Base-by-base conservation (phyloP, 192 early-diverging fungal genomes). In the Linnemannia exigua region DNA sequence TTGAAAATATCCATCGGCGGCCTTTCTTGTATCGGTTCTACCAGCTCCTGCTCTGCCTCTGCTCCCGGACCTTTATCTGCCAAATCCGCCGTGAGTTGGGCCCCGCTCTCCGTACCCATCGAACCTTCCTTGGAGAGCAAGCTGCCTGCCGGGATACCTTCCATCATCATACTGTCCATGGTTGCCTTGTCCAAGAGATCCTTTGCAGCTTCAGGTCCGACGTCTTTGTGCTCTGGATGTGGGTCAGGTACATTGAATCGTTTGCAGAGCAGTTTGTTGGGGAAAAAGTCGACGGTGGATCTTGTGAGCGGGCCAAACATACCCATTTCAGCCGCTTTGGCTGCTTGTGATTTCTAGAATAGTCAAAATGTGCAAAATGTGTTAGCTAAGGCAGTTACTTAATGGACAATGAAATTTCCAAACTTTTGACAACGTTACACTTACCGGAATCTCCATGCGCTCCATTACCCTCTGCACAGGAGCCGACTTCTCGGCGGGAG, bases 1-100 rank as follows among this genome's bases (percentile, higher is more conserved):
- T 96, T 96, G 75, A 97, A 97, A 2, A 97, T 92, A 87, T 97
- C 96, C 93, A 97, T 96, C 3, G 95, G 81, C 5, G 96, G 95
- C 67, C 95, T 87, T 63, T 92, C 91, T 63, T 83, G 80, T 33
- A 90, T 72, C 14, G 80, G 58, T 47, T 72, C 71, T 5, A 58
- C 70, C 20, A 68, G 54, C 58, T 77, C 73, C 20, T 70, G 58
- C 22, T 74, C 67, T 7, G 51, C 50, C n/a, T 80, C 82, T 28
- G 44, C 36, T 6, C 71, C 52, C 35, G 54, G 38, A 28, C 48
- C 31, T 7, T 41, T 38, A 4, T 47, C 51, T 17, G 35, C 51
- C 4, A 78, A 84, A 8, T 79, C 79, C 38, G 75, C 80, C 54
- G 76, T 77, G 33, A 70, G 61, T 20, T 72, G n/a, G 19, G 52